Conservation (phyloP, 192 early-diverging fungal genomes). For the Backusella tarrabulga region DNA sequence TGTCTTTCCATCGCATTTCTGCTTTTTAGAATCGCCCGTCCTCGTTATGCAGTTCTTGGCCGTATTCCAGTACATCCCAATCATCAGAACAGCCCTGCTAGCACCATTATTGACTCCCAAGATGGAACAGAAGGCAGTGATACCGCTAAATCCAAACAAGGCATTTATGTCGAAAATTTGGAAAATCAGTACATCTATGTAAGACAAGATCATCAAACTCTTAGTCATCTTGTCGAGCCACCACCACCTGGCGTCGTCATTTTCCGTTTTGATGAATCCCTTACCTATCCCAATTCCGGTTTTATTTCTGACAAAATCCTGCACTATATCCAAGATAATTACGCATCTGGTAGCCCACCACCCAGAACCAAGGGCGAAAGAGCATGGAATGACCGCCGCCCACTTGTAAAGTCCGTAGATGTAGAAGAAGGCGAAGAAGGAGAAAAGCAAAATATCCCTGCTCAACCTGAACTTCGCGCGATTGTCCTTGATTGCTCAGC, state of each 20-base stretch:
- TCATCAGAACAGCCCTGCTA: not conserved
- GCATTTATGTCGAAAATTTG: not conserved
- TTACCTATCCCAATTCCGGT: conserved; percentile 30
- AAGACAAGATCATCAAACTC: conserved; percentile 13
- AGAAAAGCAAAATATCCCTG: not conserved
- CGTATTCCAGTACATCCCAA: conserved; percentile 23
- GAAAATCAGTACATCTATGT: conserved; percentile 25
- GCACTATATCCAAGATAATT: conserved; percentile 20
- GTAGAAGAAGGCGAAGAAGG: not conserved
- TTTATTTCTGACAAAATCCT: conserved; percentile 32
- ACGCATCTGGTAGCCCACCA: conserved; percentile 6
- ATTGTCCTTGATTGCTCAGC: conserved; percentile 27
- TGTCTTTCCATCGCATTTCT: conserved; percentile 68
- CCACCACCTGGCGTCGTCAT: conserved; percentile 30
- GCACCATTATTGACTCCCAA: not conserved
- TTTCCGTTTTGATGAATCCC: conserved; percentile 29
- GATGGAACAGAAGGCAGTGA: not conserved
- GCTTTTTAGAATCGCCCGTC: conserved; percentile 76
- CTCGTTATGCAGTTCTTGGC: conserved; percentile 50
- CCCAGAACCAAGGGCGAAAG: conserved; percentile 17
- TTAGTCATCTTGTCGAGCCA: conserved; percentile 13
- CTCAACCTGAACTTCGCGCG: conserved; percentile 9
- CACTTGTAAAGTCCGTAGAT: not conserved
- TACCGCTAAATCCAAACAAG: not conserved
- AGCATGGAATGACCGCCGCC: conserved; percentile 28